Base-by-base conservation (phyloP, 805 yeast genomes). In the Candida sakaeoensis region DNA sequence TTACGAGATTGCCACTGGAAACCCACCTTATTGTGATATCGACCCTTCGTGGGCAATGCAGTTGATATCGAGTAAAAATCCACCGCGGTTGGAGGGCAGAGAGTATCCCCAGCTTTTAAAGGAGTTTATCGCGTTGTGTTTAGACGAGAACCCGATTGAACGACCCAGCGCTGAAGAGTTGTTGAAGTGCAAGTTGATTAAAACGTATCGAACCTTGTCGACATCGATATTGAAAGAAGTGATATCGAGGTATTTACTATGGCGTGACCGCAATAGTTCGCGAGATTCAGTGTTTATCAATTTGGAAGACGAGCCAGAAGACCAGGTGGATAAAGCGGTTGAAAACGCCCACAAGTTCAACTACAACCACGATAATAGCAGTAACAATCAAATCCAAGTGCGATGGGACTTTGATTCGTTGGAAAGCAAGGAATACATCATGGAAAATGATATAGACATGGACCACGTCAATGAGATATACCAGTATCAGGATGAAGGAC, bases 31-130 rank as follows among this genome's bases (percentile, higher is more conserved):
- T 55, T 82, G 96, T 53, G 97, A 93, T 45, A 85, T 86, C 49
- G 99, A 91, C 54, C 96, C 96, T 0, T 70, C 85, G 67, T 75
- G 96, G 64, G 99, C 97, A 1, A 85, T 93, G 89, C 90, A 88
- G 55, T 67, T 93, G 61, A 89, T 93, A 36, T 86, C 96, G 1
- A 86, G 89, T 49, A 87, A 86, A 49, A 86, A 90, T 40, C 99
- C 99, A 4, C 95, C 99, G 3, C 74, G 99, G 45, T 67, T 93
- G 41, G 99, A 93, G 57, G 98, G 98, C 6, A 68, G 90, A 38
- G 86, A 82, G 44, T 88, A 86, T 57, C 77, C 95, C 0, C 58
- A 85, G 0, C 60, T 74, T 2, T 65, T 93, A 41, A 93, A 90
- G 52, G 98, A 93, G 57, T 78, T 88, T 41, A 81, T 95, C 38